phyloP scores from a whole-genome alignment of 768 basidiomycete species.

The Erythrobasidium yunnanense region DNA sequence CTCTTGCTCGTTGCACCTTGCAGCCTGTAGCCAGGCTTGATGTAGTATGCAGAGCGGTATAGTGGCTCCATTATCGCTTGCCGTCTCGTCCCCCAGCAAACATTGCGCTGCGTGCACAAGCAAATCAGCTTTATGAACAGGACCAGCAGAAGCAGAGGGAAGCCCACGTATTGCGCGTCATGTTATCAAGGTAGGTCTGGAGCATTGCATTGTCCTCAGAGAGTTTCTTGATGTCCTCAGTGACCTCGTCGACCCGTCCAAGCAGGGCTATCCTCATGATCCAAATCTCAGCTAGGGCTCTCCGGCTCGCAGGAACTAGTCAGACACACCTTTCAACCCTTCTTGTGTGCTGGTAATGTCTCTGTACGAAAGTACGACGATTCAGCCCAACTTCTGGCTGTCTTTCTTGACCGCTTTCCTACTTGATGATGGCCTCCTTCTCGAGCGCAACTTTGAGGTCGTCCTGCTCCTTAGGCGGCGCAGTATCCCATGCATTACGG shows the following conservation, averaged over 20 bases:
- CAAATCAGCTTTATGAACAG: not conserved
- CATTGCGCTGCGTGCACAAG: conserved; percentile 9
- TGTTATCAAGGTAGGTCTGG: conserved; percentile 22
- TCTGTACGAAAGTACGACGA: not conserved
- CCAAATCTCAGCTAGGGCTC: not conserved
- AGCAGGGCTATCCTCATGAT: conserved; percentile 2
- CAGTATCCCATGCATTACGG: not conserved
- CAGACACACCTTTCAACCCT: conserved; percentile 1
- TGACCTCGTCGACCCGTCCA: conserved; percentile 13
- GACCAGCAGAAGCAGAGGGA: not conserved
- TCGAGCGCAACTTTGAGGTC: conserved; percentile 12
- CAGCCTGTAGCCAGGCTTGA: too few species aligned
- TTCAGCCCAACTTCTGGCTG: not conserved
- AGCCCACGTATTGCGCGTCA: conserved; percentile 12
- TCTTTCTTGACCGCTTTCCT: not conserved
- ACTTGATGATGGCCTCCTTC: conserved; percentile 26
- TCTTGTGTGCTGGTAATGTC: conserved; percentile 15
- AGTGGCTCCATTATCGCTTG: not conserved
- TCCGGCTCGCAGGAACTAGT: not conserved
- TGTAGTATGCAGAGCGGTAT: too few species aligned
- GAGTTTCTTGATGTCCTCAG: conserved; percentile 8
- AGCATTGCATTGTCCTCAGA: conserved; percentile 22
- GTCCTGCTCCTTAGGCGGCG: conserved; percentile 1
- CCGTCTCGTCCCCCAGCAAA: conserved; percentile 1
- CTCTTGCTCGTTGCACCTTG: too few species aligned